These are phyloP conservation scores for Thielaviopsis cerberus DNA, from an alignment of 2,329 filamentous ascomycete species.

Conservation along the genomic window DNA sequence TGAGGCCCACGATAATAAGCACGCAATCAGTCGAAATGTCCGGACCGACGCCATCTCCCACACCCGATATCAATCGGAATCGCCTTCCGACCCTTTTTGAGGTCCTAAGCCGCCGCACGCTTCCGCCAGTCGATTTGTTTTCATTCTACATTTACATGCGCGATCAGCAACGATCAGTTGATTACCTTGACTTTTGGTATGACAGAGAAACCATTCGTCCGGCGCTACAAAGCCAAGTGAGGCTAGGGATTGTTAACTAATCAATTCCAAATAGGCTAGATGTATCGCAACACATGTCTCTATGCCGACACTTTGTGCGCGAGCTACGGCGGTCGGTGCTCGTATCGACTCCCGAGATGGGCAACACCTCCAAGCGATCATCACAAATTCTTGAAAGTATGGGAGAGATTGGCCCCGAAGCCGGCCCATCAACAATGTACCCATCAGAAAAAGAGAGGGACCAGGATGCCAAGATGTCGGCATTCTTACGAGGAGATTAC, in stretches of 20 bases:
- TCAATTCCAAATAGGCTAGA: constrained; percentile 52
- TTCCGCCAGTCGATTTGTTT: constrained; percentile 88
- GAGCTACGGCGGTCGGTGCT: constrained; percentile 85
- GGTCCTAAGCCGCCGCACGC: constrained; percentile 81
- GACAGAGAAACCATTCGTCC: constrained; percentile 16
- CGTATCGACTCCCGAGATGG: constrained; percentile 76
- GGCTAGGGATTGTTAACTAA: constrained; percentile 7
- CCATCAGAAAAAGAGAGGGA: constrained; percentile 54
- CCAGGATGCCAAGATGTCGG: constrained; percentile 77
- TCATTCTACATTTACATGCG: constrained; percentile 99
- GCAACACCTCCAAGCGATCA: constrained; percentile 69
- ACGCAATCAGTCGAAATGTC: constrained; percentile 5
- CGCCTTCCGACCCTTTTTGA: constrained; percentile 88
- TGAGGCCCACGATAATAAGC: not conserved
- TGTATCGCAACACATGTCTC: constrained; percentile 95
- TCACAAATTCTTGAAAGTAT: constrained; percentile 59
- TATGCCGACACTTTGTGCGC: constrained; percentile 91
- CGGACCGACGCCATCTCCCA: constrained; percentile 29
- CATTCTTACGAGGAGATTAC: constrained; percentile 57
- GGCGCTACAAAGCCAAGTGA: not conserved
- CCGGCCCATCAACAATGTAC: constrained; percentile 43
- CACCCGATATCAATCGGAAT: constrained; percentile 50
- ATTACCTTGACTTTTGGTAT: constrained; percentile 96
- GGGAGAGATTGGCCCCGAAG: constrained; percentile 44
- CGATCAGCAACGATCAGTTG: constrained; percentile 91